Evolutionary conservation across 345 rosid species (phyloP).

Genomic region (Dipteronia dyeriana): DNA sequence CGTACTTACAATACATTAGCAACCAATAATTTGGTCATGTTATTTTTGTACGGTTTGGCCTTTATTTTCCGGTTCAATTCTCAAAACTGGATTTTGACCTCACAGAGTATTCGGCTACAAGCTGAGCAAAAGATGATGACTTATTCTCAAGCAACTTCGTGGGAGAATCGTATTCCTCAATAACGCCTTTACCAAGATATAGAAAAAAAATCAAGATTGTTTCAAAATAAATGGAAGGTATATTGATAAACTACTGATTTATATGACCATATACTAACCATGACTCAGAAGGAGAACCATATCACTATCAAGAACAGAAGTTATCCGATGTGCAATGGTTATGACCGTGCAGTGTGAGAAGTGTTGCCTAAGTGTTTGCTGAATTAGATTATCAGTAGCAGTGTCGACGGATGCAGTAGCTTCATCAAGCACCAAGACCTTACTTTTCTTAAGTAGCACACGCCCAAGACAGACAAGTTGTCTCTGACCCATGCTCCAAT

Average conservation of each 20-base stretch:
- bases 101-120: slow-evolving; percentile 66
- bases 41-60: too few relatives aligned
- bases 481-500: slow-evolving; percentile 26
- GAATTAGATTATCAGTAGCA: slow-evolving; percentile 19
- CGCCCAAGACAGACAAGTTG: slow-evolving; percentile 19
- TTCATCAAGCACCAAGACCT: slow-evolving; percentile 26
- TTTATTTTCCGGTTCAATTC: neutral
- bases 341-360: slow-evolving; percentile 7
- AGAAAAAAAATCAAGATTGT: neutral
- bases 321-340: slow-evolving; percentile 17
- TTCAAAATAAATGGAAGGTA: neutral
- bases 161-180: slow-evolving; percentile 69
- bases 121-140: slow-evolving; percentile 70
- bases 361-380: slow-evolving; percentile 3
- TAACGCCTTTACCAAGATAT: slow-evolving; percentile 40
- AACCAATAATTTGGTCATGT: too few relatives aligned
- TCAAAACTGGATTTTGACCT: slow-evolving; percentile 53
- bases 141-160: slow-evolving; percentile 53
- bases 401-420: slow-evolving; percentile 21
- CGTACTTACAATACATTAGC: neutral
- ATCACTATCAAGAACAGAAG: slow-evolving; percentile 18
- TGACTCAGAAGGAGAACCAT: slow-evolving; percentile 1
- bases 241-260: neutral
- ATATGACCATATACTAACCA: neutral
- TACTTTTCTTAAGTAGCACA: slow-evolving; percentile 27